These are phyloP conservation scores for Eutreptiella sp. DNA, from an alignment of 208 protist genomes.

Conservation along the genomic window DNA sequence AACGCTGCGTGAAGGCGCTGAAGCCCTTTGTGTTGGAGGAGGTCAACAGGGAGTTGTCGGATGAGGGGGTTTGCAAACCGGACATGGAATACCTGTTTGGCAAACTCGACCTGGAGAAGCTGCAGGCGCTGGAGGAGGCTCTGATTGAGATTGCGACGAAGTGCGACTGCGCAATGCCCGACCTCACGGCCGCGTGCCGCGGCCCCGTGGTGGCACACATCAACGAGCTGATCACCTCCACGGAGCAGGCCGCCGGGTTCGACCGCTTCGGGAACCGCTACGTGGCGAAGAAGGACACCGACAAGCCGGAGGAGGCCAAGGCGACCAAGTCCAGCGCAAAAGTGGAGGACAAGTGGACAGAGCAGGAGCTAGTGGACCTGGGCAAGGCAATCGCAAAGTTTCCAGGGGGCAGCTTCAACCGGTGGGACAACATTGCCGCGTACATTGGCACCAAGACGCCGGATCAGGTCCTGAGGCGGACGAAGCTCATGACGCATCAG, in stretches of 20 bases:
- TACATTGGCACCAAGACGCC: conserved; percentile 29
- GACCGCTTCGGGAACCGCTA: not conserved
- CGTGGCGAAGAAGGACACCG: conserved; percentile 41
- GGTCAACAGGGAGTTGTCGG: too few species aligned
- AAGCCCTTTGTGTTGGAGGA: not conserved
- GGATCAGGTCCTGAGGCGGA: not conserved
- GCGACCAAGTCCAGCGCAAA: conserved; percentile 45
- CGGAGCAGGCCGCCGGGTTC: not conserved
- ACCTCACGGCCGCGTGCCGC: not conserved
- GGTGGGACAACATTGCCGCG: conserved; percentile 79
- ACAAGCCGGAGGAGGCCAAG: conserved; percentile 10
- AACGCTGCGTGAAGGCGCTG: conserved; percentile 9
- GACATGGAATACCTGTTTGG: conserved; percentile 8
- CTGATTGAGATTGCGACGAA: not conserved
- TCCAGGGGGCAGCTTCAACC: conserved; percentile 75
- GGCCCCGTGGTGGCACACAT: not conserved
- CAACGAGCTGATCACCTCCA: conserved; percentile 2
- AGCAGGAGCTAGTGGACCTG: conserved; percentile 80
- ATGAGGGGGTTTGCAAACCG: not conserved
- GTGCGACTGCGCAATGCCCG: not conserved
- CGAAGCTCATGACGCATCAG: conserved; percentile 47
- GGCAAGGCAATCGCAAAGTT: conserved; percentile 86
- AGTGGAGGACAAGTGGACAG: too few species aligned
- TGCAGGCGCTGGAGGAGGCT: conserved; percentile 1
- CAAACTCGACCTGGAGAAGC: conserved; percentile 5